Conservation (phyloP, 805 yeast species). For the Komagataella populi region DNA sequence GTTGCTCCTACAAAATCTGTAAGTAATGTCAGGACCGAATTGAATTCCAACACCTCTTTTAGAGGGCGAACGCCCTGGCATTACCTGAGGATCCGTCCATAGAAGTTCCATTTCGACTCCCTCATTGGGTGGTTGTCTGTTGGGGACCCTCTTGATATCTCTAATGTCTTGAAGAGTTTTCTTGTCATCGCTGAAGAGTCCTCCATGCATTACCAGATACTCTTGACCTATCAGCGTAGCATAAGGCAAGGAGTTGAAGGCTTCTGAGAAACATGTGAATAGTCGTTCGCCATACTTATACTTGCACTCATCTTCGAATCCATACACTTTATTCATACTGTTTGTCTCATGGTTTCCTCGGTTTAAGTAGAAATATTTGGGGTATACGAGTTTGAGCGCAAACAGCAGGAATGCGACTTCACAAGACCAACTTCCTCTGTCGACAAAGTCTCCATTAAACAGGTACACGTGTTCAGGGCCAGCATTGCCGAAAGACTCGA, state of each 20-base stretch:
- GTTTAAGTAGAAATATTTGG: conserved; percentile 58
- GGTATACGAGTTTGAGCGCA: conserved; percentile 64
- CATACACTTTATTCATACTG: conserved; percentile 93
- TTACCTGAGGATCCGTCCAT: conserved; percentile 92
- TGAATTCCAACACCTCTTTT: conserved; percentile 94
- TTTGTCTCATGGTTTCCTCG: conserved; percentile 96
- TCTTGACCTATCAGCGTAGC: conserved; percentile 69
- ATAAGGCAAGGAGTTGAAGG: conserved; percentile 77
- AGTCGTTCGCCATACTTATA: conserved; percentile 73
- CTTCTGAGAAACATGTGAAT: conserved; percentile 72
- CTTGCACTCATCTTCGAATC: conserved; percentile 93
- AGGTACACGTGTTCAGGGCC: conserved; percentile 54
- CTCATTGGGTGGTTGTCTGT: conserved; percentile 73
- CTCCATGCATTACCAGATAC: conserved; percentile 91
- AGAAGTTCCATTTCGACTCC: conserved; percentile 93
- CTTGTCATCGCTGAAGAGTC: conserved; percentile 69
- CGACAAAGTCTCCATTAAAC: conserved; percentile 96
- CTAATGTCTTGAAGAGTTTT: conserved; percentile 66
- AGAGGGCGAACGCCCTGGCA: conserved; percentile 69
- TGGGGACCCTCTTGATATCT: conserved; percentile 49
- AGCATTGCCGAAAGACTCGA: conserved; percentile 63
- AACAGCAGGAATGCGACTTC: conserved; percentile 82
- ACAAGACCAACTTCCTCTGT: conserved; percentile 96
- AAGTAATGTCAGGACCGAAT: conserved; percentile 93
- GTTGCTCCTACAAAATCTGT: conserved; percentile 59